A percentile compares a stretch with the other conserved stretches of the same genome.
phyloP scores from a whole-genome alignment of 2,329 filamentous ascomycete genomes.

The Cercospora berteroae region DNA sequence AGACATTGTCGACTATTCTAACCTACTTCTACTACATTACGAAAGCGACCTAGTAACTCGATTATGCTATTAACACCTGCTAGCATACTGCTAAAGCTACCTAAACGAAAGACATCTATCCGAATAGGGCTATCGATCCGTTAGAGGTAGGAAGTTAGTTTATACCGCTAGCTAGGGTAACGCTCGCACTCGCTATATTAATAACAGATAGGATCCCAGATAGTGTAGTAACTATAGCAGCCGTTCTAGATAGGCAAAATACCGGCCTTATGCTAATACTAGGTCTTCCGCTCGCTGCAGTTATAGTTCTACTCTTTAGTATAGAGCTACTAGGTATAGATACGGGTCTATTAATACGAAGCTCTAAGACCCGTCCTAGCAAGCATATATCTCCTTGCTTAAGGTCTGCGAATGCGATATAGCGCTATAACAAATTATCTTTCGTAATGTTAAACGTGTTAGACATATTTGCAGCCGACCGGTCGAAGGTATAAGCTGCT shows the following conservation, averaged over 20 bases:
- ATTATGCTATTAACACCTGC: background rate
- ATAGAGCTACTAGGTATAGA: background rate
- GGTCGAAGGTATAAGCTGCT: background rate
- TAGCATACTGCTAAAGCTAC: background rate
- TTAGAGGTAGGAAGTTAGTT: background rate
- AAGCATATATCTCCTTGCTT: background rate
- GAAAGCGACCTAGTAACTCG: background rate
- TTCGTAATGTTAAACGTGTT: background rate
- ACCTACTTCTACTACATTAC: background rate
- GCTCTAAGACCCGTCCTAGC: background rate
- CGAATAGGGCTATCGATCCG: background rate
- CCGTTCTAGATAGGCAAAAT: background rate
- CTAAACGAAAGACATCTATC: background rate
- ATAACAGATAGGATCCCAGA: background rate
- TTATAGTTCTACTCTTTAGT: background rate
- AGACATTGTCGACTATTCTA: background rate
- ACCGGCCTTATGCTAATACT: background rate
- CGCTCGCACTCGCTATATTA: background rate
- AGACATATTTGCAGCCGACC: background rate
- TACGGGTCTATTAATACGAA: background rate
- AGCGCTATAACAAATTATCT: background rate
- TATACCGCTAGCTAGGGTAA: background rate
- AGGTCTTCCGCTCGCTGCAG: background rate
- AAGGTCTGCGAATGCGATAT: background rate
- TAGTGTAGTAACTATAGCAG: background rate